These are phyloP conservation scores for Neofusicoccum parvum DNA, from an alignment of 2,329 filamentous ascomycete genomes.

Conservation along the genomic window DNA sequence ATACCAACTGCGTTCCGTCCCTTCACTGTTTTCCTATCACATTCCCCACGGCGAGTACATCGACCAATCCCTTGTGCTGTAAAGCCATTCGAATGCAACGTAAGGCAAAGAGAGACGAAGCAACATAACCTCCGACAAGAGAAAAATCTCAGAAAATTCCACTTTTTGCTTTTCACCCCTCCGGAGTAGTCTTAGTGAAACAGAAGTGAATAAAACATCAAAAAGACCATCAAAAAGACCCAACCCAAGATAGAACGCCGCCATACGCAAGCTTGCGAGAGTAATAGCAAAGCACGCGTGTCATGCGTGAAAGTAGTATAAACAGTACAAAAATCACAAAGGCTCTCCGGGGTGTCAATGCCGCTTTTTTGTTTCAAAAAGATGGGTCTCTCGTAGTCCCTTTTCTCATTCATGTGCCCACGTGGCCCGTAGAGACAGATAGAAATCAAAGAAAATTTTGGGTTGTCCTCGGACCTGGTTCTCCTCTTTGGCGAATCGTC, in stretches of 20 bases:
- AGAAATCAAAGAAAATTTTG: not conserved
- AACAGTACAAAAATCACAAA: not conserved
- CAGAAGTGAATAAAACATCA: not conserved
- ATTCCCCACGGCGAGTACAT: too few species aligned
- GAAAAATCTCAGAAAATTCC: too few species aligned
- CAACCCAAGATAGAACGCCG: not conserved
- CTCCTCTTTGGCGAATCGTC: not conserved
- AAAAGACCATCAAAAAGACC: not conserved
- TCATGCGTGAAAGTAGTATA: not conserved
- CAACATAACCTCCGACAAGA: too few species aligned
- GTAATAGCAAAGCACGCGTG: not conserved
- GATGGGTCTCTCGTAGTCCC: not conserved
- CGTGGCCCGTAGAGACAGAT: not conserved
- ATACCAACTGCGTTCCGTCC: too few species aligned
- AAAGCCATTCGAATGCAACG: too few species aligned
- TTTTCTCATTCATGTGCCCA: not conserved
- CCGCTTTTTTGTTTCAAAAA: constrained; percentile 8
- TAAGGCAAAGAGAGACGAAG: too few species aligned
- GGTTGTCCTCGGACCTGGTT: not conserved
- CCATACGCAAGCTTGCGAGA: not conserved
- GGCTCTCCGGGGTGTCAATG: not conserved
- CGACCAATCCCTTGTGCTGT: too few species aligned
- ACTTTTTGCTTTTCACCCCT: too few species aligned
- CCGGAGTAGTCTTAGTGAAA: too few species aligned
- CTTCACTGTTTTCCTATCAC: too few species aligned